Evolutionary conservation across 2,329 filamentous ascomycete species (phyloP), one percentile per base, ranked within the genome.

Genomic region (Hypoxylon sp.): DNA sequence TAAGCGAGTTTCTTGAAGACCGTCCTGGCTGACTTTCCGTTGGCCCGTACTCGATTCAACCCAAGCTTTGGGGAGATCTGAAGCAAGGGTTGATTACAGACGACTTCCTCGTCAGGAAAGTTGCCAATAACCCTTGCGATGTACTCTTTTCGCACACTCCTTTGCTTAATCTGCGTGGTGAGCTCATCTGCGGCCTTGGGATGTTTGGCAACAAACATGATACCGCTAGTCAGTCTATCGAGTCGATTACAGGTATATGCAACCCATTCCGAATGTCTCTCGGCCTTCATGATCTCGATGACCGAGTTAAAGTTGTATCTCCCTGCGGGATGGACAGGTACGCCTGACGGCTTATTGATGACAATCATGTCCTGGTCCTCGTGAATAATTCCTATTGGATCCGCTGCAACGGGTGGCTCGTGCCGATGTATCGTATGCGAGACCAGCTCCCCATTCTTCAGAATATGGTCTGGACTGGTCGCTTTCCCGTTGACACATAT

Each of bases 161-260:
- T 86, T 4, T 85, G 86, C 69, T 88, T 86, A 61, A 99, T 92
- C 77, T 97, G 91, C 43, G 84, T 80, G 56, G 89, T 88, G 69
- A 99, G 85, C 30, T 84, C 83, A 68, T 94, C 92, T 0, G 95
- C 94, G 0, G 91, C 92, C 72, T 88, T 87, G 37, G 89, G 84
- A 67, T 92, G 89, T 79, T 99, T 99, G 26, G 91, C 95, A 71
- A 99, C 89, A 77, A 99, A 99, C 94, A 99, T 98, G 75, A 99
- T 91, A 50, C 95, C 95, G 71, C 93, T 97, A 0, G 95, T 99
- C 71, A 99, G 81, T 54, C 95, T 85, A 76, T 99, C 95, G 26
- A 99, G 86, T n/a, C 95, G 85, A 74, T 99, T 97, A 80, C 94
- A 98, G 0, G 95, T 88, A 64, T 87, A 79, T 1, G 87, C 84